Evolutionary conservation across 768 basidiomycete genomes (phyloP), one percentile per base, ranked within the genome.

Genomic region (Rubroboletus pulcherrimus): DNA sequence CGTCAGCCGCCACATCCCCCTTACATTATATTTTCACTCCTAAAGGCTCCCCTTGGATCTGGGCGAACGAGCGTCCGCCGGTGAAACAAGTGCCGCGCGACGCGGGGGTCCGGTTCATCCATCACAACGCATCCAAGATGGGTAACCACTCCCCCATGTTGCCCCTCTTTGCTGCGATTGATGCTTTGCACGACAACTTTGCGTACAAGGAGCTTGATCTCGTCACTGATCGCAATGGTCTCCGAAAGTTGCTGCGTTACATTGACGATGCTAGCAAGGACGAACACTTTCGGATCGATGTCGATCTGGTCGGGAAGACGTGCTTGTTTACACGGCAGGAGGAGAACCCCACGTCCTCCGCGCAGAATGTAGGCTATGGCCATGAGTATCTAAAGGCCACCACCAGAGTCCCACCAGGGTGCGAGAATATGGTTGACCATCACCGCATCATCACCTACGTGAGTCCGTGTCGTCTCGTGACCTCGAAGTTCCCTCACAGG

Each of bases 371-470:
- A 19, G 72, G 70, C 0, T 91, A 74, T 66, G 87, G 87, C 0
- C 72, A 79, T 46, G 83, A 79, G 54, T 92, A 87, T 61, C 82
- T 88, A 62, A 77, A 74, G 56, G 79, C 78, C 0, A 75, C 78
- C 4, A 85, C 86, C 0, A 69, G 54, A n/a, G 63, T 71, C 19
- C 78, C 77, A 1, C 58, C 66, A 5, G 81, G 79, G 40, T 84
- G 85, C 59, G 76, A 78, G 51, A 70, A 74, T 29, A 74, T 74
- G 46, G 74, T 79, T 1, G 84, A 80, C 0, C 86, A 90, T 60
- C 81, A 87, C 62, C 77, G 86, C 24, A 80, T 86, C 53, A 67
- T 88, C 11, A 74, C 71, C 59, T 87, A 87, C 56, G 87, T 87
- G 66, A 70, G 84, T 67, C 15, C 15, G 11, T 46, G 10, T 17